Percentiles rank a stretch among this genome's conserved stretches.
Evolutionary conservation across 352 stramenopile species (phyloP).

Genomic region (Poterioochromonas sp.): DNA sequence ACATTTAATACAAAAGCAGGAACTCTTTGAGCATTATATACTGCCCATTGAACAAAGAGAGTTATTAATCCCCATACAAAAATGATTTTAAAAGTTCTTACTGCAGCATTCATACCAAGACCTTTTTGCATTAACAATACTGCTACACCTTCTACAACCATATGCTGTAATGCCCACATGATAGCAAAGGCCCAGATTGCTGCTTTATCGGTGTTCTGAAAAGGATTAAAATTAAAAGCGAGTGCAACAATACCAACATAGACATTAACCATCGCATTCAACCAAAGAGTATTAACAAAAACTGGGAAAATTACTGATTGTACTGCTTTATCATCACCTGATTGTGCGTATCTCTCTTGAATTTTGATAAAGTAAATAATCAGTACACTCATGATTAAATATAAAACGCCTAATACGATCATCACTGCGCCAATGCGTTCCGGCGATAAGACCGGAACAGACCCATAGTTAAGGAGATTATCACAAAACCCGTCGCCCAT

Average conservation of each 20-base stretch:
- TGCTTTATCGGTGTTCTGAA: neutral
- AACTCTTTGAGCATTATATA: neutral
- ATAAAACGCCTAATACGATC: neutral
- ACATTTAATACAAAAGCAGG: neutral
- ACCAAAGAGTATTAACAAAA: conserved; percentile 1
- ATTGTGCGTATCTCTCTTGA: neutral
- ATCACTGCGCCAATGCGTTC: neutral
- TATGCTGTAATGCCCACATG: neutral
- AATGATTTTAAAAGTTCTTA: neutral
- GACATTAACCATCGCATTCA: neutral
- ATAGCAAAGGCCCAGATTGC: neutral
- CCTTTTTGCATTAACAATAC: conserved; percentile 25
- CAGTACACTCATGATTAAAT: neutral
- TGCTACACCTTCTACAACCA: neutral
- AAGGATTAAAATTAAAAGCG: neutral
- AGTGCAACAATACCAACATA: neutral
- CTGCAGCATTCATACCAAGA: neutral
- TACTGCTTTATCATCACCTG: conserved; percentile 16
- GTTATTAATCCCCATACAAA: neutral
- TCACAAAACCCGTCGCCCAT: no score
- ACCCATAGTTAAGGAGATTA: no score
- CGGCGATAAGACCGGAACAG: neutral
- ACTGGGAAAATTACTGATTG: conserved; percentile 24
- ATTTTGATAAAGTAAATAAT: conserved; percentile 2
- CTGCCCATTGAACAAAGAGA: neutral